A percentile compares a stretch with the other conserved stretches of the same genome.
Conservation (phyloP, 257 asterid species). For the Forsythia suspensa region DNA sequence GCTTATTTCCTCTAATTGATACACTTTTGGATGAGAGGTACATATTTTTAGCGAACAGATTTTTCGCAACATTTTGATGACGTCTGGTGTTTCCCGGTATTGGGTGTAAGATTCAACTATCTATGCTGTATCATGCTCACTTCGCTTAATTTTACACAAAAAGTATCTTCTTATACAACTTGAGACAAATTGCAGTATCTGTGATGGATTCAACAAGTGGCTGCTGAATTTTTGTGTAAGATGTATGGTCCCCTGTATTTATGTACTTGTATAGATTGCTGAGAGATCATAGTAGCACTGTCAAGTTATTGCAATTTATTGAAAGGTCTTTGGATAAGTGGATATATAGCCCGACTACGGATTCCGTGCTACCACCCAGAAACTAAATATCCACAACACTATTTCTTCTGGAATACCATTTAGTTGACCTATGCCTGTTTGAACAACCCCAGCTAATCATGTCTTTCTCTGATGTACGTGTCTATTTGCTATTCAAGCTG, state of each 20-base stretch:
- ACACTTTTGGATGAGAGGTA: slow-evolving; percentile 98
- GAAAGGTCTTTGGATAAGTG: neutral
- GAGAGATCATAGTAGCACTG: neutral
- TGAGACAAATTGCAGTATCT: slow-evolving; percentile 9
- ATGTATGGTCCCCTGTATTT: slow-evolving; percentile 4
- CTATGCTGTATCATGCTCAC: neutral
- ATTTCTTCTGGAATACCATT: neutral
- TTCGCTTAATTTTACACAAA: slow-evolving; percentile 1
- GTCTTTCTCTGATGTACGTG: no score
- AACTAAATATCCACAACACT: neutral
- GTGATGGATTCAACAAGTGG: slow-evolving; percentile 7
- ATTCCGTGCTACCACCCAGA: neutral
- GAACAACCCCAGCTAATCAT: neutral
- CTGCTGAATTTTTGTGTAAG: slow-evolving; percentile 3
- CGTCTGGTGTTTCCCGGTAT: neutral
- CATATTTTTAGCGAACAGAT: slow-evolving; percentile 17
- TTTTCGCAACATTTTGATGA: slow-evolving; percentile 6
- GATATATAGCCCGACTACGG: neutral
- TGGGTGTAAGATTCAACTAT: neutral
- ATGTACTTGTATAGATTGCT: neutral
- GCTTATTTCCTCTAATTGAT: slow-evolving; percentile 93
- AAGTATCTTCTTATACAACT: neutral
- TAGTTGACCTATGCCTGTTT: neutral
- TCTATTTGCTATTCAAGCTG: no score
- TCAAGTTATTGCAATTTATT: neutral